Base-by-base conservation (phyloP, 352 stramenopile species). In the Globisporangium echinulatum region DNA sequence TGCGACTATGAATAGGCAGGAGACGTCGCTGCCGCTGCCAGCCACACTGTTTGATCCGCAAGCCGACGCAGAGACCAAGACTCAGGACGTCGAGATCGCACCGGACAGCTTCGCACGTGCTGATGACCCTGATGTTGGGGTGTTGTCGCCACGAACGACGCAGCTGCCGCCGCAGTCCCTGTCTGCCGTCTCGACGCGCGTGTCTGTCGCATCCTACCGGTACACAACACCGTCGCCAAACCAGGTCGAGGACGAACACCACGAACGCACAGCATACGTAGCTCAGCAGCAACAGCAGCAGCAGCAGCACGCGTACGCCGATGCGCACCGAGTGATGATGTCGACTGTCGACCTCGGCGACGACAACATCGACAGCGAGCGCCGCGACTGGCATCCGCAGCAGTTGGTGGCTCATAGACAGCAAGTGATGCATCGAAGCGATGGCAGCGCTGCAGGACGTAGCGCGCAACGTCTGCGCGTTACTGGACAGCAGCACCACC, bases 141-240 rank as follows among this genome's bases (percentile, higher is more conserved):
- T 38, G 10, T 19, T 37, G 15, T 54, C 55, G 10, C 40, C 55
- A 36, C 15, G 14, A 44, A 44, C 48, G 3, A 36, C 48, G 19
- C 7, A 52, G n/a, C 9, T n/a, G 48, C 39, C 37, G 56, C 17
- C 49, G 48, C 49, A 33, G 25, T 33, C 25, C 25, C 25, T 62
- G 15, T 56, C 57, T 46, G 39, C 38, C 6, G 49, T 62, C 19
- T 56, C 57, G 17, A 56, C 57, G 9, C 49, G 25, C 25, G 49
- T 56, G 17, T 62, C 49, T 17, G 49, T 62, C 42, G 54, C 57
- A 40, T 62, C 57, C 39, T 56, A 56, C 36, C 25, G 19, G 40
- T 62, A 62, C 40, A 19, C 49, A 25, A 37, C 39, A 4, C n/a
- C 49, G 15, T 40, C 49, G 9, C 47, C 40, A 4, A 55, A 39